Evolutionary conservation across 108 stramenopile genomes (phyloP), one percentile per base, ranked within the genome.

Genomic region (Cylindrotheca closterium): DNA sequence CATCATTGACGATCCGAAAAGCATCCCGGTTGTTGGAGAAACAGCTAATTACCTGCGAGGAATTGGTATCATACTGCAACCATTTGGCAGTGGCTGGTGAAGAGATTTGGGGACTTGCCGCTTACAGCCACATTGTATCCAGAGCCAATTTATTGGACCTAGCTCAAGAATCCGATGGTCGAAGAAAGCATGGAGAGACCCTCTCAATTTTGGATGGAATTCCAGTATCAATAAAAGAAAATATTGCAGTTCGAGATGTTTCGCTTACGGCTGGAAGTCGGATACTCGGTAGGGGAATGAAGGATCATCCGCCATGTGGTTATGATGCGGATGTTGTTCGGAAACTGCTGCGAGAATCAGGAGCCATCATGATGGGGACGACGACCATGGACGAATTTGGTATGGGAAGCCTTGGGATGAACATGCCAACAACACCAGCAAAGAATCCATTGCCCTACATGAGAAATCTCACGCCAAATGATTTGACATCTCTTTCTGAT

Each of bases 301-400:
- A 0, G 31, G 19, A 47, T 0, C 50, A 37, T 18, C 68, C 65
- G 27, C 62, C 66, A 2, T 51, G 55, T 54, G 75, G 78, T 4
- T 98, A 96, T 60, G 88, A 95, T 74, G 87, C 97, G 30, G 90
- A 94, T 47, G 85, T 89, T 27, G 85, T 92, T 26, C 55, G 58
- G 1, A 63, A 67, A 58, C 58, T 91, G 28, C 34, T 93, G 25
- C 64, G 72, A 42, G 82, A 77, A 2, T 63, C 56, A 63, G 97
- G 97, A 29, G 94, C 96, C 5, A 77, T 95, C 5, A 37, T 91
- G 4, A 66, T 99, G 15, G 99, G 97, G 30, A 86, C 76, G 42
- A 92, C 96, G 17, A 96, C 91, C 71, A 87, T 97, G 96, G 97
- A 98, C 67, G 97, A 99, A 81, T 98, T 98, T 80, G 97, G 89